Conservation (phyloP, 2,329 filamentous ascomycete species). For the Tolypocladium tundrense region DNA sequence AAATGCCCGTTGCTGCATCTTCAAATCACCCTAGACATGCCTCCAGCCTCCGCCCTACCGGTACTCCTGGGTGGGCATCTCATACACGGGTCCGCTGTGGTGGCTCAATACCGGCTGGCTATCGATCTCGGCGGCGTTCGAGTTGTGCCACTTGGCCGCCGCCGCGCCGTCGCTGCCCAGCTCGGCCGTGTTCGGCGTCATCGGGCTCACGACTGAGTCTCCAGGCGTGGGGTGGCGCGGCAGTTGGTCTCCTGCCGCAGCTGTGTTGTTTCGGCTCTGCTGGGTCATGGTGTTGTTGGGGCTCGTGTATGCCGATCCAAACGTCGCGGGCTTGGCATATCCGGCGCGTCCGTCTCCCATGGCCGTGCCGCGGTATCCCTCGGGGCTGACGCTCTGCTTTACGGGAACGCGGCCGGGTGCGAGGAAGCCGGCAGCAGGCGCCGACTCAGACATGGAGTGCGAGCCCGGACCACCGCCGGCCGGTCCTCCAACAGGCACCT, state of each 20-base stretch:
- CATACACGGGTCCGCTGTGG: slow-evolving; percentile 27
- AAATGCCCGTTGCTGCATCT: neutral
- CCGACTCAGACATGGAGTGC: slow-evolving; percentile 21
- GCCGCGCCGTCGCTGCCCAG: slow-evolving; percentile 20
- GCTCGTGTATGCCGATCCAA: slow-evolving; percentile 19
- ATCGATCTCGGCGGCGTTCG: slow-evolving; percentile 28
- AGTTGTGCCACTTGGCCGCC: slow-evolving; percentile 22
- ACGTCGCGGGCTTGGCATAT: slow-evolving; percentile 26
- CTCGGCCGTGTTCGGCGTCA: slow-evolving; percentile 1
- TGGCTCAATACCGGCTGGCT: slow-evolving; percentile 20
- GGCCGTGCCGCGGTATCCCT: slow-evolving; percentile 30
- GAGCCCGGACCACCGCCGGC: slow-evolving; percentile 9
- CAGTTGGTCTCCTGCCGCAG: slow-evolving; percentile 9
- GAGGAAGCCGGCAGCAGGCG: slow-evolving; percentile 14
- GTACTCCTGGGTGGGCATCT: slow-evolving; percentile 30
- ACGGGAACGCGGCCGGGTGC: slow-evolving; percentile 15
- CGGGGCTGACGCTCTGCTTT: slow-evolving; percentile 12
- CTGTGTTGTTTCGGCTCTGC: slow-evolving; percentile 1
- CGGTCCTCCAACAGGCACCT: slow-evolving; percentile 27
- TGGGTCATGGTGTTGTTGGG: slow-evolving; percentile 8
- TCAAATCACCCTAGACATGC: neutral
- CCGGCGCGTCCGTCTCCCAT: slow-evolving; percentile 27
- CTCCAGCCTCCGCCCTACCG: slow-evolving; percentile 13
- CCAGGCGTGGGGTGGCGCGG: slow-evolving; percentile 16
- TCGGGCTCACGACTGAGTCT: slow-evolving; percentile 7